These are phyloP conservation scores for Fusarium nanum DNA, from an alignment of 2,329 filamentous ascomycete genomes.

Conservation along the genomic window DNA sequence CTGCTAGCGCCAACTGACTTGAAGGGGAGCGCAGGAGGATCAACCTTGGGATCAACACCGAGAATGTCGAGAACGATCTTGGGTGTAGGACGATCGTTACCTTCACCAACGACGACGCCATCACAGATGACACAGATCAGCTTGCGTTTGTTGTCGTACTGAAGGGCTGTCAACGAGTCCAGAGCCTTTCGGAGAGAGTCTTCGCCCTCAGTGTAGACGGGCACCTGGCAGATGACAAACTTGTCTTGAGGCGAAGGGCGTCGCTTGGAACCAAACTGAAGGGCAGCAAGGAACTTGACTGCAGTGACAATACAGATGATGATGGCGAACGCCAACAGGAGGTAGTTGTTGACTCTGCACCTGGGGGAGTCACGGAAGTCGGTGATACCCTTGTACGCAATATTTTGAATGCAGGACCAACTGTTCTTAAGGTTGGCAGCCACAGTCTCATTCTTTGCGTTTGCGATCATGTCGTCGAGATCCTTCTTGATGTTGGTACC, in stretches of 20 bases:
- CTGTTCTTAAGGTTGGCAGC: conserved; percentile 69
- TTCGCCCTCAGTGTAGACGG: conserved; percentile 97
- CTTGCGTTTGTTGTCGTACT: conserved; percentile 99
- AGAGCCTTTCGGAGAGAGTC: conserved; percentile 92
- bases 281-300: conserved; percentile 89
- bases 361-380: conserved; percentile 83
- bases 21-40: conserved; percentile 93
- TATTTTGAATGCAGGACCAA: conserved; percentile 82
- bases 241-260: conserved; percentile 94
- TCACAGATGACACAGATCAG: conserved; percentile 97
- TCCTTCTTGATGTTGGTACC: conserved; percentile 80
- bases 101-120: conserved; percentile 94
- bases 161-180: conserved; percentile 91
- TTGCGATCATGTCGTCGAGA: conserved; percentile 67
- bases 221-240: conserved; percentile 98
- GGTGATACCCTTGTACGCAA: conserved; percentile 83
- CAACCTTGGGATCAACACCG: conserved; percentile 95
- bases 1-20: conserved; percentile 89
- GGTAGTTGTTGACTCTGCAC: conserved; percentile 91
- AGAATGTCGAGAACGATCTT: conserved; percentile 98
- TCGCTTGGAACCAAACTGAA: conserved; percentile 93
- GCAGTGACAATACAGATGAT: conserved; percentile 83
- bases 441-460: conserved; percentile 64
- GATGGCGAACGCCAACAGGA: conserved; percentile 88
- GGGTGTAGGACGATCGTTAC: conserved; percentile 95